A percentile compares a stretch with the other conserved stretches of the same genome.
Evolutionary conservation across 2,329 filamentous ascomycete species (phyloP).

Genomic region (Aureobasidium sp.): DNA sequence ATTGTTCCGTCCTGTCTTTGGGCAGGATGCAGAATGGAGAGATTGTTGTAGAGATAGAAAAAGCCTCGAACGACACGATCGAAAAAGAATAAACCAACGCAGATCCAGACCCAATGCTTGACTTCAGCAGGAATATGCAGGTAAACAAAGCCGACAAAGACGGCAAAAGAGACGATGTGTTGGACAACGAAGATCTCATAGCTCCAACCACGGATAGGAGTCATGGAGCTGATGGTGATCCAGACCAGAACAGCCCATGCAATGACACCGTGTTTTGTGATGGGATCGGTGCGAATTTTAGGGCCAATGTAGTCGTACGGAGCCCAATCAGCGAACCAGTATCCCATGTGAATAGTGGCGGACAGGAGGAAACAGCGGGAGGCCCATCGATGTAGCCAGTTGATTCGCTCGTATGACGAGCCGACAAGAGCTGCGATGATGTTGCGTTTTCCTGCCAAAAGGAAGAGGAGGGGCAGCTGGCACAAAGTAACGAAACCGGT

Average conservation of each 20-base stretch:
- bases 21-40: slow-evolving; percentile 35
- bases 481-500: slow-evolving; percentile 47
- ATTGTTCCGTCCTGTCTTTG: slow-evolving; percentile 20
- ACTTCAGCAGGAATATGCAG: slow-evolving; percentile 56
- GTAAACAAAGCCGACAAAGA: slow-evolving; percentile 58
- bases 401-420: slow-evolving; percentile 60
- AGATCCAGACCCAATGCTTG: slow-evolving; percentile 55
- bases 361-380: slow-evolving; percentile 63
- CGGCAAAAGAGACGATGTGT: slow-evolving; percentile 54
- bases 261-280: slow-evolving; percentile 60
- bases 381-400: slow-evolving; percentile 69
- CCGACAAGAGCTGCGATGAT: slow-evolving; percentile 56
- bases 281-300: slow-evolving; percentile 55
- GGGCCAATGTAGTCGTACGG: slow-evolving; percentile 51
- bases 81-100: slow-evolving; percentile 55
- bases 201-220: slow-evolving; percentile 56
- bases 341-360: slow-evolving; percentile 61
- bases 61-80: slow-evolving; percentile 50
- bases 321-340: slow-evolving; percentile 61
- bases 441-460: slow-evolving; percentile 51
- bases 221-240: slow-evolving; percentile 57
- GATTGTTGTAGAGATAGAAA: slow-evolving; percentile 33
- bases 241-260: slow-evolving; percentile 61
- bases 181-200: slow-evolving; percentile 67
- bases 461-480: slow-evolving; percentile 50